These are phyloP conservation scores for Pichia cabralensis DNA, from an alignment of 805 yeast genomes.

Conservation along the genomic window DNA sequence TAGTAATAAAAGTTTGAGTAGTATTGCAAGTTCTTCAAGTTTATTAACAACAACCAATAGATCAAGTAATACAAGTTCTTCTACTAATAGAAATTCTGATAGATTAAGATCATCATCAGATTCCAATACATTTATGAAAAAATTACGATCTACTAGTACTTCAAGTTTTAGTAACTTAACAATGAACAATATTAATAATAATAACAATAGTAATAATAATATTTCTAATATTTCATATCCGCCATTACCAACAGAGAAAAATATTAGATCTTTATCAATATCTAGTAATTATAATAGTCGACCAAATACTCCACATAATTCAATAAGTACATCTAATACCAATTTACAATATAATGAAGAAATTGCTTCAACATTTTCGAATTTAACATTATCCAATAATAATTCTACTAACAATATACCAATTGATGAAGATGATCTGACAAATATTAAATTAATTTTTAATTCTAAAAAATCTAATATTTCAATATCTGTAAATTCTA, in stretches of 20 bases:
- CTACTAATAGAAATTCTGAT: slow-evolving; percentile 11
- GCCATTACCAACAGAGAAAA: slow-evolving; percentile 21
- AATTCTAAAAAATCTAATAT: slow-evolving; percentile 42
- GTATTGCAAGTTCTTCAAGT: slow-evolving; percentile 6
- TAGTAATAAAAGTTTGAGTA: slow-evolving; percentile 8
- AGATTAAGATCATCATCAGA: slow-evolving; percentile 19
- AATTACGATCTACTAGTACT: slow-evolving; percentile 20
- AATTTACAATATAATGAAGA: slow-evolving; percentile 5
- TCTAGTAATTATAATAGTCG: slow-evolving; percentile 3
- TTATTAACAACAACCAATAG: slow-evolving; percentile 6
- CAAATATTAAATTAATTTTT: slow-evolving; percentile 25
- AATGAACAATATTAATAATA: too few relatives aligned
- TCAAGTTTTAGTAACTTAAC: slow-evolving; percentile 14
- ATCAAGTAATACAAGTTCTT: slow-evolving; percentile 12
- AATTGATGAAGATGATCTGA: slow-evolving; percentile 4
- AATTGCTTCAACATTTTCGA: slow-evolving; percentile 11
- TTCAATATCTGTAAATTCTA: slow-evolving; percentile 48
- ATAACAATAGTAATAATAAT: too few relatives aligned
- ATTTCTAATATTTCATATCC: slow-evolving; percentile 14
- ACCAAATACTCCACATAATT: slow-evolving; percentile 2
- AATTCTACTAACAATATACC: too few relatives aligned
- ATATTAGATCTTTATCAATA: slow-evolving; percentile 25
- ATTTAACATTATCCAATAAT: slow-evolving; percentile 9
- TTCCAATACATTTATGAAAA: slow-evolving; percentile 17
- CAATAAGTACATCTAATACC: background rate